A percentile compares a stretch with the other conserved stretches of the same genome.
These are phyloP conservation scores for Metarhizium rileyi DNA, from an alignment of 2,329 filamentous ascomycete species.

Conservation along the genomic window DNA sequence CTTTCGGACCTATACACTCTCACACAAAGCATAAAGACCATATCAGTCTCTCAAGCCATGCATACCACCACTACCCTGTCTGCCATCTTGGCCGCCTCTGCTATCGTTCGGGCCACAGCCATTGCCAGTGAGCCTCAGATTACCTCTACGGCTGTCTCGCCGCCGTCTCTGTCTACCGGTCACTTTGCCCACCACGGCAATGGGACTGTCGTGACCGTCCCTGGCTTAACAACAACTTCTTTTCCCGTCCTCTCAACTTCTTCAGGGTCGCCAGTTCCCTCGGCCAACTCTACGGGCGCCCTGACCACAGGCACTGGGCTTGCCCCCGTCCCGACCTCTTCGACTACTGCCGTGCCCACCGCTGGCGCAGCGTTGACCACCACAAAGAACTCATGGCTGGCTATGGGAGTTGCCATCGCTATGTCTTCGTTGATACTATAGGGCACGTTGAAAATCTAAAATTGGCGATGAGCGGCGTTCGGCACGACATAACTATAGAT, in stretches of 20 bases:
- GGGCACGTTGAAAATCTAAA: not conserved
- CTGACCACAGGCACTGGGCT: not conserved
- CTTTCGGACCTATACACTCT: not conserved
- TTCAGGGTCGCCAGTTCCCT: constrained; percentile 1
- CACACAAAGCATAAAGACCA: not conserved
- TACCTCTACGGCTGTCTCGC: not conserved
- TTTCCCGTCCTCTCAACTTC: not conserved
- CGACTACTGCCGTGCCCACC: not conserved
- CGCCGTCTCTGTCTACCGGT: not conserved
- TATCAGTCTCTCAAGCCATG: constrained; percentile 9
- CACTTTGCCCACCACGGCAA: not conserved
- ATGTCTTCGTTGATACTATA: constrained; percentile 5
- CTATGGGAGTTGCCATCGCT: constrained; percentile 6
- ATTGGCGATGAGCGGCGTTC: not conserved
- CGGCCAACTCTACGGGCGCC: constrained; percentile 2
- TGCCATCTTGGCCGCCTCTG: constrained; percentile 10
- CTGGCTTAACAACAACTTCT: not conserved
- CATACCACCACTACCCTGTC: constrained; percentile 10
- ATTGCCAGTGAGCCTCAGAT: not conserved
- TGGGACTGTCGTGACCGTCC: not conserved
- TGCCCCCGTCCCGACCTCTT: not conserved
- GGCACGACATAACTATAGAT: not conserved
- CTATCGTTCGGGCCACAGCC: not conserved
- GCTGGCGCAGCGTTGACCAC: constrained; percentile 1
- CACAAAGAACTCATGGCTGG: constrained; percentile 8